A percentile compares a stretch with the other conserved stretches of the same genome.
Conservation (phyloP, 2,329 filamentous ascomycete genomes). For the Lachnellula willkommii region DNA sequence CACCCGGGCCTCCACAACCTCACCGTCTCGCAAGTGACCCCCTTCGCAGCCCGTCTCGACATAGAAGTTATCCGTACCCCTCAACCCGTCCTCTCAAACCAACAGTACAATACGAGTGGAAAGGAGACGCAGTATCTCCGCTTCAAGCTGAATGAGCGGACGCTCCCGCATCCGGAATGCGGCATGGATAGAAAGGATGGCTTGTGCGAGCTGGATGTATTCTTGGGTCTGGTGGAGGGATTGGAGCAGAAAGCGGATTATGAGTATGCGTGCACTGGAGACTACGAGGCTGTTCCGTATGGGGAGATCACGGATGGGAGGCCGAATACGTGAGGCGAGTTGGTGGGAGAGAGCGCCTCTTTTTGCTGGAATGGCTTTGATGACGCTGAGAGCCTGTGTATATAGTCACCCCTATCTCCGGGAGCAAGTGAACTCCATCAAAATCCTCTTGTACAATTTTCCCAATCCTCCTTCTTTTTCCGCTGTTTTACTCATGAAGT, state of each 20-base stretch:
- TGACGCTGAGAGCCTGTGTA: no score
- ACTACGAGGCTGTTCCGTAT: constrained; percentile 45
- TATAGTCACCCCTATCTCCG: no score
- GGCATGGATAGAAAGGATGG: constrained; percentile 59
- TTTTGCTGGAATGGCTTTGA: no score
- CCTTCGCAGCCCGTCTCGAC: constrained; percentile 67
- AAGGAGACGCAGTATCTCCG: constrained; percentile 64
- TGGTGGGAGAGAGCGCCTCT: neutral
- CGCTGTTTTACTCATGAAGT: no score
- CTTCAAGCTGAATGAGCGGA: constrained; percentile 70
- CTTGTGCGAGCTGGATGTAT: constrained; percentile 69
- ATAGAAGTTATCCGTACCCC: constrained; percentile 70
- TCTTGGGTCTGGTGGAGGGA: constrained; percentile 55
- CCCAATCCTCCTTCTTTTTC: no score
- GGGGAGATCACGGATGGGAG: constrained; percentile 46
- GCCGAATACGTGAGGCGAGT: constrained; percentile 6
- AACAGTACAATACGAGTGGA: constrained; percentile 41
- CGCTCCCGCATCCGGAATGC: constrained; percentile 61
- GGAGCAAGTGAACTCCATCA: no score
- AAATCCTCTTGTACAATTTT: no score
- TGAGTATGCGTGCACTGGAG: constrained; percentile 61
- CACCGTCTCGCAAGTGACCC: constrained; percentile 61
- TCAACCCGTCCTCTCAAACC: constrained; percentile 51
- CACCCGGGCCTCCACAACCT: constrained; percentile 57
- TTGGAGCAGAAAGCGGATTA: constrained; percentile 56